phyloP scores from a whole-genome alignment of 805 yeast genomes.

The Citeromyces matritensis region DNA sequence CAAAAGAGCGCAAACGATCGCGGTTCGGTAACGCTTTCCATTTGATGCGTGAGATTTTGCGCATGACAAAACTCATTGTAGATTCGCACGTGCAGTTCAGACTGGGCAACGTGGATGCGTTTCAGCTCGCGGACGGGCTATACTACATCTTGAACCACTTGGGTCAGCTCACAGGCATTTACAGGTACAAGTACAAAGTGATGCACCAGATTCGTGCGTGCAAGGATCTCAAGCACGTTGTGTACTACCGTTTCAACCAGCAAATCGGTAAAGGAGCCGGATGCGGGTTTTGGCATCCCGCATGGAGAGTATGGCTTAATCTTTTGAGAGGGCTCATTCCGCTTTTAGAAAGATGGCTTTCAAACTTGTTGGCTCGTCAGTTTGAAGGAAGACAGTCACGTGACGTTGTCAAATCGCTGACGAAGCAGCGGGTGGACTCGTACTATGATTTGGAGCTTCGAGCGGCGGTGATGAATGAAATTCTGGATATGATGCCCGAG shows the following conservation, averaged over 20 bases:
- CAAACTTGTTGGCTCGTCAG: constrained; percentile 80
- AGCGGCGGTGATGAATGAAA: constrained; percentile 91
- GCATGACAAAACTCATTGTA: constrained; percentile 73
- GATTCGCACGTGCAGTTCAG: constrained; percentile 91
- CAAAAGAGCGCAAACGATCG: constrained; percentile 91
- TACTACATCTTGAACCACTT: constrained; percentile 83
- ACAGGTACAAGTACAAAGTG: constrained; percentile 90
- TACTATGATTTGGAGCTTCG: constrained; percentile 87
- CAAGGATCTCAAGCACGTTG: constrained; percentile 86
- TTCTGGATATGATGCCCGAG: constrained; percentile 93
- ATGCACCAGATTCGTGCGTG: constrained; percentile 97
- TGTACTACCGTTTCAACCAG: constrained; percentile 71
- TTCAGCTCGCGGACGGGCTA: constrained; percentile 88
- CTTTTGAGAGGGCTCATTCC: constrained; percentile 90
- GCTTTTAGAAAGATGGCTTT: constrained; percentile 85
- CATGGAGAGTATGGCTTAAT: constrained; percentile 94
- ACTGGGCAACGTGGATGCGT: constrained; percentile 83
- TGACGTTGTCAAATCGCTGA: constrained; percentile 84
- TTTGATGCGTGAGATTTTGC: constrained; percentile 74
- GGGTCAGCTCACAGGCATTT: constrained; percentile 93
- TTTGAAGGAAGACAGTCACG: constrained; percentile 91
- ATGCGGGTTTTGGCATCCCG: constrained; percentile 98
- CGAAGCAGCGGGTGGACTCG: constrained; percentile 92
- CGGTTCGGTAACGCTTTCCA: constrained; percentile 96
- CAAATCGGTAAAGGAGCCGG: constrained; percentile 97